Base-by-base conservation (phyloP, 2,329 filamentous ascomycete species). In the Aspergillus calidoustus region DNA sequence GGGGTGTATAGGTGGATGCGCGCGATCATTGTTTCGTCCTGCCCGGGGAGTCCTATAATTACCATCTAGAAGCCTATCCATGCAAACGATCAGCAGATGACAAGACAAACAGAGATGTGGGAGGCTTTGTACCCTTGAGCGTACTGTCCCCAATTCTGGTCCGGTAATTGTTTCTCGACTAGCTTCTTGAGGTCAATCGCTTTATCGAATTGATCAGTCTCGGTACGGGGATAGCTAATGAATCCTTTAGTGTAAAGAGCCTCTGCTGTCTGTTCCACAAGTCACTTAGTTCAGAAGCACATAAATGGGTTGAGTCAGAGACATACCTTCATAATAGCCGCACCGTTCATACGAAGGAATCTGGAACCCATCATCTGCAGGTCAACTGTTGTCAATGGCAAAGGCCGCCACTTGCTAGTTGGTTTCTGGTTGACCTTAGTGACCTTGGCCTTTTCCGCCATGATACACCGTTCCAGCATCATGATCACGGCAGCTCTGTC, bases 221-320 rank as follows among this genome's bases (percentile, higher is more conserved):
- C 95, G 0, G 95, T 99, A 77, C 95, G 89, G 1, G 95, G 95
- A 77, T 99, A 99, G 76, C 93, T 97, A 77, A 99, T 97, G 79
- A 93, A 98, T 0, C 95, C 95, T 76, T 91, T 93, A 52, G 93
- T 93, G 80, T 99, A 99, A 2, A 99, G 85, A 5, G 83, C 82
- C 76, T 99, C 95, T 4, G 95, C 95, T 25, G 85, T 76, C 77
- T 84, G 53, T 44, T 23, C 34, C 15, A 62, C 64, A 31, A 62
- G 59, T 57, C 4, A 50, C 41, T 19, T 7, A 15, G 13, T 9
- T 25, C 34, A 41, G 13, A 15, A 15, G n/a, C 28, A 30, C 30
- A 48, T 17, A 22, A 30, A 54, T 23, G 17, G 8, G 13, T 38
- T 50, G 34, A 19, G 11, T 19, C 57, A 48, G 41, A 7, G 15